A percentile compares a stretch with the other conserved stretches of the same genome.
These are phyloP conservation scores for Sphagnum magellanicum DNA, from an alignment of 228 moss, liverwort and hornwort species.

Conservation along the genomic window DNA sequence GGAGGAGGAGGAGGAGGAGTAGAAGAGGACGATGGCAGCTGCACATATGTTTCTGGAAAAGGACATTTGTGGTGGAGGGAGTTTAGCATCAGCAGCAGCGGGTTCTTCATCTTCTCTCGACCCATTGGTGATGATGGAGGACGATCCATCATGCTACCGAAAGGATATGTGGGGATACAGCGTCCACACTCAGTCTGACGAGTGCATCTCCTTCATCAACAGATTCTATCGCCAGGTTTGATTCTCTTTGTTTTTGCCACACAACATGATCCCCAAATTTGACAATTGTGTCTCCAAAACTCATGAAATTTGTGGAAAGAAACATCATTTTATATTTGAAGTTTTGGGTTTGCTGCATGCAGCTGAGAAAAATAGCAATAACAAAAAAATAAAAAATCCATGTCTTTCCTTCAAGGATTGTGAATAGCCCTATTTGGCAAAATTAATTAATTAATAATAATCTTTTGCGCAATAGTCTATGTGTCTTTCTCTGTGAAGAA, in stretches of 20 bases:
- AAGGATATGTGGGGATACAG: slow-evolving; percentile 39
- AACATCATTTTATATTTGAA: neutral
- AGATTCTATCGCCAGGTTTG: slow-evolving; percentile 30
- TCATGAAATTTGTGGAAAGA: neutral
- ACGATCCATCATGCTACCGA: slow-evolving; percentile 1
- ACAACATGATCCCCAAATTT: neutral
- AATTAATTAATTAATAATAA: neutral
- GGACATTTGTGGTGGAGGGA: too few species aligned
- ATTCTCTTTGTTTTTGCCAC: neutral
- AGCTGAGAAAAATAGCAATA: too few species aligned
- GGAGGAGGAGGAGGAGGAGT: too few species aligned
- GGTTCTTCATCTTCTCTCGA: too few species aligned
- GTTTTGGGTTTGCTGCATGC: neutral
- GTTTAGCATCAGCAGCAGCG: too few species aligned
- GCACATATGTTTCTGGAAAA: too few species aligned
- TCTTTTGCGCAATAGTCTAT: too few species aligned
- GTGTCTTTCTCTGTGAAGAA: too few species aligned
- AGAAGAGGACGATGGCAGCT: too few species aligned
- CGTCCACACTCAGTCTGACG: slow-evolving; percentile 36
- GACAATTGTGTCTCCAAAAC: neutral
- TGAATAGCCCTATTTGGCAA: neutral
- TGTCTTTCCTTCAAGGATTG: neutral
- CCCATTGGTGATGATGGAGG: too few species aligned
- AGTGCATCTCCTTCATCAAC: slow-evolving; percentile 38
- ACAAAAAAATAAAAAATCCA: neutral